These are phyloP conservation scores for Cladosporium velox DNA, from an alignment of 2,329 filamentous ascomycete genomes.

Conservation along the genomic window DNA sequence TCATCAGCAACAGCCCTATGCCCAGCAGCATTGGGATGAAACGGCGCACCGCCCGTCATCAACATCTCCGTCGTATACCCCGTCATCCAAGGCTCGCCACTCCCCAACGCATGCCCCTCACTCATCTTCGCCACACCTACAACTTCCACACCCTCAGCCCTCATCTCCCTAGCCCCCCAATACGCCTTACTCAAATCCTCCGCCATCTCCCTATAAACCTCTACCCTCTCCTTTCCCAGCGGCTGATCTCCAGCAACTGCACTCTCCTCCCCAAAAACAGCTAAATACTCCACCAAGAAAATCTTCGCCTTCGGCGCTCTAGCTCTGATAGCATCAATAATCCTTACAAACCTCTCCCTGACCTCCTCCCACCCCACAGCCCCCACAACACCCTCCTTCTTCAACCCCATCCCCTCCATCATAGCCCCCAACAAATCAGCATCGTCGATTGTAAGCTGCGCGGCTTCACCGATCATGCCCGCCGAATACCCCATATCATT, in stretches of 20 bases:
- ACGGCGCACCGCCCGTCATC: constrained; percentile 17
- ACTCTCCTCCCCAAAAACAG: constrained; percentile 23
- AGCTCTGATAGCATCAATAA: constrained; percentile 22
- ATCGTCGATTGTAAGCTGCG: background rate
- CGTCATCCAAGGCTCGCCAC: constrained; percentile 22
- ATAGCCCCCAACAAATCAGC: background rate
- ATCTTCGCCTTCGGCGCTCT: constrained; percentile 21
- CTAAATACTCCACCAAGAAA: constrained; percentile 24
- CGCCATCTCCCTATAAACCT: constrained; percentile 9
- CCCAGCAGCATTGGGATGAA: constrained; percentile 24
- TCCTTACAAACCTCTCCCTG: constrained; percentile 13
- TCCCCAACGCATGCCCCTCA: constrained; percentile 23
- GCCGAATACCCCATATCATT: constrained; percentile 45
- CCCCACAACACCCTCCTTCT: constrained; percentile 11
- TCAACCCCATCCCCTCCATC: constrained; percentile 18
- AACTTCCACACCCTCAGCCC: constrained; percentile 14
- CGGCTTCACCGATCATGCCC: constrained; percentile 37
- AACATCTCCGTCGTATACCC: constrained; percentile 19
- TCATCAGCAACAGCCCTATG: constrained; percentile 22
- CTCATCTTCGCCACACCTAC: constrained; percentile 22
- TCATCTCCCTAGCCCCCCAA: constrained; percentile 13
- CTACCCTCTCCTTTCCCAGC: constrained; percentile 13
- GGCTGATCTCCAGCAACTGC: constrained; percentile 10
- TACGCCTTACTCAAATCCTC: constrained; percentile 19
- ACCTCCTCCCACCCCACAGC: constrained; percentile 18